phyloP scores from a whole-genome alignment of 176 grass and related monocot genomes.

The Pharus latifolius region DNA sequence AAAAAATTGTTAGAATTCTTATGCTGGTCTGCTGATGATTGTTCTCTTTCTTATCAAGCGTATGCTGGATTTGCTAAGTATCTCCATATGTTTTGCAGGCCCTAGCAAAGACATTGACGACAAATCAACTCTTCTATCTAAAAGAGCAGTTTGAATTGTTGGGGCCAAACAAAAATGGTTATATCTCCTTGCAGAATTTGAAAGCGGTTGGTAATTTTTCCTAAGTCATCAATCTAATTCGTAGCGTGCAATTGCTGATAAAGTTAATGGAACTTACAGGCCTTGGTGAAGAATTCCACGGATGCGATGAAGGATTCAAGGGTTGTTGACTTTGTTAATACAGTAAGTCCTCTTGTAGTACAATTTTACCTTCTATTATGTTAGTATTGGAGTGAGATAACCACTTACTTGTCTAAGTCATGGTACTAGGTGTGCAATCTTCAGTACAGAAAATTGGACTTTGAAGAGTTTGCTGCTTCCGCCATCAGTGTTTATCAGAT shows the following conservation, averaged over 20 bases:
- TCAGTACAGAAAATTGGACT: constrained; percentile 99
- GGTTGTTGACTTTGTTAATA: constrained; percentile 92
- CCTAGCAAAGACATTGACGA: constrained; percentile 84
- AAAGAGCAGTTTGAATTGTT: constrained; percentile 87
- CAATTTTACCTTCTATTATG: not conserved
- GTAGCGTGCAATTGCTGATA: constrained; percentile 1
- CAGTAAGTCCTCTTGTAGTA: constrained; percentile 26
- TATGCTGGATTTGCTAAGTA: constrained; percentile 1
- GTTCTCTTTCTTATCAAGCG: constrained; percentile 15
- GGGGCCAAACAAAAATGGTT: constrained; percentile 85
- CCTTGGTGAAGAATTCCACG: constrained; percentile 82
- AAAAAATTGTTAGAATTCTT: not conserved
- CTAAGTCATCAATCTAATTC: not conserved
- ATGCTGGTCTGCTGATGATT: not conserved
- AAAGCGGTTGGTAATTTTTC: constrained; percentile 55
- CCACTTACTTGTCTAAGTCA: not conserved
- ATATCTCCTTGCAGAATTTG: constrained; percentile 91
- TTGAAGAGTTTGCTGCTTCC: constrained; percentile 90
- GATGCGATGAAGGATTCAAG: constrained; percentile 95
- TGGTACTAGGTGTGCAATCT: constrained; percentile 83
- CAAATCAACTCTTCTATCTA: constrained; percentile 76
- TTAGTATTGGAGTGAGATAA: not conserved
- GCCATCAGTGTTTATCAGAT: constrained; percentile 94
- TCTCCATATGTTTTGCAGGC: constrained; percentile 51
- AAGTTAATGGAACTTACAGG: constrained; percentile 28